Percentiles rank a stretch among this genome's conserved stretches.
phyloP scores from a whole-genome alignment of 2,329 filamentous ascomycete species.

The Chaetomium sp. region DNA sequence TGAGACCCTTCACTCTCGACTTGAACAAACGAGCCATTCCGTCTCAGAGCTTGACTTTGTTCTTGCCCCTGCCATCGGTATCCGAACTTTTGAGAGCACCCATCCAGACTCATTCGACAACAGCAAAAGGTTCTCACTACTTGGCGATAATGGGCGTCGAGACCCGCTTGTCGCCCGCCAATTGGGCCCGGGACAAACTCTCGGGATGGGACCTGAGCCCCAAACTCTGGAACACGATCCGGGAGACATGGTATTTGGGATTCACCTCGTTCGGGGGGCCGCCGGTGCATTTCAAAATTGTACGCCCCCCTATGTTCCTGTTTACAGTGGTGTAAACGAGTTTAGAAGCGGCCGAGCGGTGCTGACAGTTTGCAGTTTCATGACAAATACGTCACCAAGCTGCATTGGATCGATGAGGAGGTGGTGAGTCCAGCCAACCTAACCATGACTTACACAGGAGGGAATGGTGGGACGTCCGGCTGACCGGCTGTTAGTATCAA shows the following conservation, averaged over 20 bases:
- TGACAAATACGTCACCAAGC: slow-evolving; percentile 60
- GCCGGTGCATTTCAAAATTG: slow-evolving; percentile 69
- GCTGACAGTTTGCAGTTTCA: slow-evolving; percentile 50
- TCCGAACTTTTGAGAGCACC: too few species aligned
- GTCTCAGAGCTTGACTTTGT: background rate
- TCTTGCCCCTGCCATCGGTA: background rate
- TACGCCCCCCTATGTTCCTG: slow-evolving; percentile 34
- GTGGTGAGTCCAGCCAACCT: slow-evolving; percentile 39
- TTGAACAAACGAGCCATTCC: background rate
- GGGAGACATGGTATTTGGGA: slow-evolving; percentile 59
- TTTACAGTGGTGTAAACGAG: background rate
- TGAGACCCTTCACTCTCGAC: background rate
- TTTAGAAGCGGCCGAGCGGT: background rate
- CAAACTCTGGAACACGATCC: slow-evolving; percentile 28
- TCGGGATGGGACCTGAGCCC: slow-evolving; percentile 6
- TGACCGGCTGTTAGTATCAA: slow-evolving; percentile 53
- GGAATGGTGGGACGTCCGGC: background rate
- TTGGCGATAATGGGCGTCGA: slow-evolving; percentile 8
- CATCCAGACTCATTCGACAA: background rate
- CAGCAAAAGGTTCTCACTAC: background rate
- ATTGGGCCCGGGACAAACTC: background rate
- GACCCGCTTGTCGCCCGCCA: slow-evolving; percentile 4
- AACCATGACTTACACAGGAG: background rate
- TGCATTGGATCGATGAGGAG: slow-evolving; percentile 69
- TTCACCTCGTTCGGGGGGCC: slow-evolving; percentile 69